A percentile compares a stretch with the other conserved stretches of the same genome.
phyloP scores from a whole-genome alignment of 805 yeast species.

The Cyberlindnera galapagoensis region DNA sequence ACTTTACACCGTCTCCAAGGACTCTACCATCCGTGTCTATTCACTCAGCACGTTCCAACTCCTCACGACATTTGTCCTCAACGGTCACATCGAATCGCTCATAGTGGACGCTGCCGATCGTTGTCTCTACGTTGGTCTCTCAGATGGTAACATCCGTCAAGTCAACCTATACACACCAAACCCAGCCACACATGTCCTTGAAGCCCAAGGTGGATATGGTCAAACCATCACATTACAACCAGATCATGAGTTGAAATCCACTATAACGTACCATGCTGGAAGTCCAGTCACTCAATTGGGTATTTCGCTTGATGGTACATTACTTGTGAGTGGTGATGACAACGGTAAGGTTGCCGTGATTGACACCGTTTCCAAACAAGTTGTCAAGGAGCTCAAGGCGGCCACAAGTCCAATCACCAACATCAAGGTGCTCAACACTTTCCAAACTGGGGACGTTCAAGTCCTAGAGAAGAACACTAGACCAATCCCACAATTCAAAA shows the following conservation, averaged over 20 bases:
- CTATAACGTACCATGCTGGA: slow-evolving; percentile 48
- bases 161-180: slow-evolving; percentile 43
- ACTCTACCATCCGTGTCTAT: slow-evolving; percentile 70
- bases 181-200: slow-evolving; percentile 21
- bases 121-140: slow-evolving; percentile 61
- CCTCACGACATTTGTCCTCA: slow-evolving; percentile 67
- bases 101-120: slow-evolving; percentile 77
- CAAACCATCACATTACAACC: slow-evolving; percentile 29
- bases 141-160: slow-evolving; percentile 52
- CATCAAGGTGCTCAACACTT: slow-evolving; percentile 13
- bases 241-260: slow-evolving; percentile 41
- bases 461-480: slow-evolving; percentile 19
- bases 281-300: slow-evolving; percentile 43
- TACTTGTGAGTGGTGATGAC: slow-evolving; percentile 65
- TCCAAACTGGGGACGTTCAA: slow-evolving; percentile 5
- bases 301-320: slow-evolving; percentile 70
- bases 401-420: slow-evolving; percentile 14
- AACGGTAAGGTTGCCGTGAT: slow-evolving; percentile 60
- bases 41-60: slow-evolving; percentile 38
- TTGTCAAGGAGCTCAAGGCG: slow-evolving; percentile 46
- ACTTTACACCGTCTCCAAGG: slow-evolving; percentile 64
- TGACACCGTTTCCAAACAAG: slow-evolving; percentile 68
- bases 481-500: slow-evolving; percentile 58
- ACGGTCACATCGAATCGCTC: slow-evolving; percentile 48
- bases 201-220: slow-evolving; percentile 26